These are phyloP conservation scores for Globisporangium spiculum DNA, from an alignment of 352 stramenopile species.

Conservation along the genomic window DNA sequence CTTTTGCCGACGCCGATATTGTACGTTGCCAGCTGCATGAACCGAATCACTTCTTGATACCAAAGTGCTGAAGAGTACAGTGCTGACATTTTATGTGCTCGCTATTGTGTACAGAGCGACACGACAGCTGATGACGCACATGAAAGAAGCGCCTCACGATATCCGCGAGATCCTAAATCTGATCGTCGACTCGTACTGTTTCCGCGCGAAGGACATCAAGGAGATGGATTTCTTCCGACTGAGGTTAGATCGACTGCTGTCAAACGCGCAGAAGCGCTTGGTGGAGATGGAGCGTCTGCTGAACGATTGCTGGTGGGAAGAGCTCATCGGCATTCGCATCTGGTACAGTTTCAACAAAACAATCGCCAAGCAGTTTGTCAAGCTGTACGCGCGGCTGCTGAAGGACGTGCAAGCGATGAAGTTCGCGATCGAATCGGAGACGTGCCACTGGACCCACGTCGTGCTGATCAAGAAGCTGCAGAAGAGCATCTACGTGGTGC, in stretches of 20 bases:
- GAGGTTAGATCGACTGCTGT: conserved; percentile 45
- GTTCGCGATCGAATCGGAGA: conserved; percentile 68
- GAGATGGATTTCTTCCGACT: conserved; percentile 75
- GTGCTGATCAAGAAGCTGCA: conserved; percentile 65
- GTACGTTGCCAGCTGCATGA: conserved; percentile 18
- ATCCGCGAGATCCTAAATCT: conserved; percentile 76
- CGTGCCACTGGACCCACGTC: conserved; percentile 55
- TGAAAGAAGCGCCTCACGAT: conserved; percentile 47
- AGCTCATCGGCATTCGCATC: conserved; percentile 49
- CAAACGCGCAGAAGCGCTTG: conserved; percentile 27
- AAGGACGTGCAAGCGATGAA: conserved; percentile 68
- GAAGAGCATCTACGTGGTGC: conserved; percentile 61
- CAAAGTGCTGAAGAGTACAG: too few relatives aligned
- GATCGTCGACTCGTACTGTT: conserved; percentile 80
- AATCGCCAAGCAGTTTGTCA: conserved; percentile 62
- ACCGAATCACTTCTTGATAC: neutral
- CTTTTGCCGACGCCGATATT: conserved; percentile 66
- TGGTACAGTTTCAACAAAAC: conserved; percentile 75
- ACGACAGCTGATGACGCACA: conserved; percentile 40
- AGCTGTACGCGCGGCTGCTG: conserved; percentile 40
- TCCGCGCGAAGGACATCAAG: conserved; percentile 66
- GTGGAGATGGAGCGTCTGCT: conserved; percentile 53
- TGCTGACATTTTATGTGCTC: conserved; percentile 6
- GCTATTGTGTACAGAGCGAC: conserved; percentile 38
- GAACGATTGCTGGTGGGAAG: conserved; percentile 73